These are phyloP conservation scores for Scytalidium sp. DNA, from an alignment of 2,329 filamentous ascomycete species.

Conservation along the genomic window DNA sequence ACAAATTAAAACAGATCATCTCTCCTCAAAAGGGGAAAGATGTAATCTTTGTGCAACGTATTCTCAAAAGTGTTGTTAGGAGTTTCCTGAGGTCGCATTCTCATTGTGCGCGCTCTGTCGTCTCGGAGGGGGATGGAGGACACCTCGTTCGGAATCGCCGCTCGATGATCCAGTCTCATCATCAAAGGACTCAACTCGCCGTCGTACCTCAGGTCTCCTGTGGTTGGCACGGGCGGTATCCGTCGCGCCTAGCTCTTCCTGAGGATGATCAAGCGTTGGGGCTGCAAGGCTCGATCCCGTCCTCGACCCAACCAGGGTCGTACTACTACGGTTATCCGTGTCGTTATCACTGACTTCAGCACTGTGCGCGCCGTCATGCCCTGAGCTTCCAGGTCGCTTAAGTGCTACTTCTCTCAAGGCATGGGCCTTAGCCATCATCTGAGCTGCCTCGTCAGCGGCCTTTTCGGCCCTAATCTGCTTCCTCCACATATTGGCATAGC, in stretches of 20 bases:
- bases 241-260: slow-evolving; percentile 6
- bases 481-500: slow-evolving; percentile 81
- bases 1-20: neutral
- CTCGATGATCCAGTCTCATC: neutral
- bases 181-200: neutral
- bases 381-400: slow-evolving; percentile 22
- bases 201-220: neutral
- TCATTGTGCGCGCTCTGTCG: neutral
- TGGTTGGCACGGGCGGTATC: neutral
- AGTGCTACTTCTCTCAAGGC: slow-evolving; percentile 23
- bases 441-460: slow-evolving; percentile 56
- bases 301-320: slow-evolving; percentile 10
- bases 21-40: neutral
- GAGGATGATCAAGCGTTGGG: slow-evolving; percentile 10
- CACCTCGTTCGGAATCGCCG: neutral
- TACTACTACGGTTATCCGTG: slow-evolving; percentile 16
- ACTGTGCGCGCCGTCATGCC: slow-evolving; percentile 21
- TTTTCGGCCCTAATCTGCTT: slow-evolving; percentile 80
- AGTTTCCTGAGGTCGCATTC: neutral
- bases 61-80: neutral
- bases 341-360: slow-evolving; percentile 26
- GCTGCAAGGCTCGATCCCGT: slow-evolving; percentile 12
- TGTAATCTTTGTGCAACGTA: neutral
- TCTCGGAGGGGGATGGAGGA: neutral
- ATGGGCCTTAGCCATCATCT: slow-evolving; percentile 25